A percentile compares a stretch with the other conserved stretches of the same genome.
Evolutionary conservation across 1,284 basidiomycete species (phyloP).

Genomic region (Exobasidium cylindrosporum): DNA sequence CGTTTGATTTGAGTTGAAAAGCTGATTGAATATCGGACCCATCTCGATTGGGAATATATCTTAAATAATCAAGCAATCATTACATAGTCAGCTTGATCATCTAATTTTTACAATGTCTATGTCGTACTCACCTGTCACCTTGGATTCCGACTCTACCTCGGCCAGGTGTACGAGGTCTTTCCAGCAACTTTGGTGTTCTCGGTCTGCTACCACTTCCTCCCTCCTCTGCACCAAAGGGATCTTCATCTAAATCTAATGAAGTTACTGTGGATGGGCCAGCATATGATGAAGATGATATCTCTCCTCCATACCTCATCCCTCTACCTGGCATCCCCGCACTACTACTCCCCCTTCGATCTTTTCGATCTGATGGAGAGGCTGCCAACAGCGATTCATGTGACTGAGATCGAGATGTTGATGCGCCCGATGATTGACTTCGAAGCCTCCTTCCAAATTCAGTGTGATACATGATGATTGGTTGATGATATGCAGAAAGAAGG

Average conservation of each 20-base stretch:
- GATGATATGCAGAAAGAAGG: neutral
- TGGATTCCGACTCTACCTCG: neutral
- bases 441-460: slow-evolving; percentile 43
- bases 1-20: slow-evolving; percentile 59
- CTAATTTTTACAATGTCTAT: neutral
- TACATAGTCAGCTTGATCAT: neutral
- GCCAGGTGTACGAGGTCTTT: neutral
- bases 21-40: slow-evolving; percentile 58
- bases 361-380: neutral
- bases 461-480: slow-evolving; percentile 35
- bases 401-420: slow-evolving; percentile 15
- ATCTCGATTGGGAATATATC: slow-evolving; percentile 12
- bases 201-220: neutral
- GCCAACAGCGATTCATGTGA: neutral
- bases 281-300: slow-evolving; percentile 12
- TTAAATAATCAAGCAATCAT: neutral
- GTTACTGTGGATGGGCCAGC: neutral
- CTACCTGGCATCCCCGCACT: neutral
- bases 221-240: neutral
- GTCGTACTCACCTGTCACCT: neutral
- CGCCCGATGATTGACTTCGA: slow-evolving; percentile 35
- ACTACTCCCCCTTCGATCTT: slow-evolving; percentile 8
- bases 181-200: neutral
- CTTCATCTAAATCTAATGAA: neutral
- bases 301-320: slow-evolving; percentile 11